These are phyloP conservation scores for Coleophoma cylindrospora DNA, from an alignment of 2,329 filamentous ascomycete species.

Conservation along the genomic window DNA sequence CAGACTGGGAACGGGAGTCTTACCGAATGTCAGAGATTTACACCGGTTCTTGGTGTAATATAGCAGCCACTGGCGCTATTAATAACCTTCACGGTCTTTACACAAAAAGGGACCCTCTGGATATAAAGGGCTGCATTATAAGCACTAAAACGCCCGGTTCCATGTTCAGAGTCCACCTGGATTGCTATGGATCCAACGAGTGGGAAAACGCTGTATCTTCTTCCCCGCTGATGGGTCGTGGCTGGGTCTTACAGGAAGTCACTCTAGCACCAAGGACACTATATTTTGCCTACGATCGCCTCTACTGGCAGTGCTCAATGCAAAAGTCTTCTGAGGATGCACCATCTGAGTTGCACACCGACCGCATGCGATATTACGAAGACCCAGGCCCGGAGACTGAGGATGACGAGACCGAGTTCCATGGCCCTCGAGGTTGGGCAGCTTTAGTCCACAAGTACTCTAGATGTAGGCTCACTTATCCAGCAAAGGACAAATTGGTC, in stretches of 20 bases:
- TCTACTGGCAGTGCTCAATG: constrained; percentile 9
- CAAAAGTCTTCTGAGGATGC: constrained; percentile 3
- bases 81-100: not conserved
- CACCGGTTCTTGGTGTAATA: constrained; percentile 17
- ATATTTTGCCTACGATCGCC: constrained; percentile 4
- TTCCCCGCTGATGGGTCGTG: constrained; percentile 4
- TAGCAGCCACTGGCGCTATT: constrained; percentile 10
- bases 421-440: not conserved
- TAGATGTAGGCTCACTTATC: not conserved
- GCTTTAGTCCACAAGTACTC: not conserved
- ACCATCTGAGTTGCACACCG: not conserved
- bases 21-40: constrained; percentile 21
- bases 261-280: constrained; percentile 6
- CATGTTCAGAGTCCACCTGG: too few species aligned
- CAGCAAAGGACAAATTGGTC: not conserved
- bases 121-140: constrained; percentile 2
- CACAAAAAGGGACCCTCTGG: constrained; percentile 2
- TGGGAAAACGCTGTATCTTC: constrained; percentile 3
- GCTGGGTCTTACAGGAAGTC: constrained; percentile 10
- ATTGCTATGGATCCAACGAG: not conserved
- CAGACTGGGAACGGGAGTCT: constrained; percentile 21
- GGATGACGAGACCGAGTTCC: not conserved
- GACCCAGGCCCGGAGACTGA: too few species aligned
- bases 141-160: not conserved
- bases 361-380: not conserved